Evolutionary conservation across 345 rosid genomes (phyloP).

Genomic region (Lagerstroemia speciosa): DNA sequence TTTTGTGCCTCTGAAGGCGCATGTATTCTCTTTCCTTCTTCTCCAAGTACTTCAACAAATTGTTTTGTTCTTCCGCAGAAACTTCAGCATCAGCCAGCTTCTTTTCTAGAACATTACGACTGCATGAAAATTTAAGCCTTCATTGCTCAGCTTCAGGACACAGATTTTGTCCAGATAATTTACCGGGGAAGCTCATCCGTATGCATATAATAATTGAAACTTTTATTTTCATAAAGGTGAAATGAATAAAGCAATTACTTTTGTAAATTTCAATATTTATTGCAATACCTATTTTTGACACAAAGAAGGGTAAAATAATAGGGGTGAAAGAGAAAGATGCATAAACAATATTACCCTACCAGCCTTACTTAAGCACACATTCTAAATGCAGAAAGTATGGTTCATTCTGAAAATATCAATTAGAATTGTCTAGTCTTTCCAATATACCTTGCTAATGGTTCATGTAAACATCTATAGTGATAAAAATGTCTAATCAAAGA

Average conservation of each 20-base stretch:
- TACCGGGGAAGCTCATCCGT: not conserved
- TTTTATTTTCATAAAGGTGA: not conserved
- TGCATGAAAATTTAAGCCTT: slow-evolving; percentile 29
- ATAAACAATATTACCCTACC: not conserved
- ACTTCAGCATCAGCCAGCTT: slow-evolving; percentile 98
- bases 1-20: slow-evolving; percentile 96
- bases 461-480: not conserved
- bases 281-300: not conserved
- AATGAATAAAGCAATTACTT: not conserved
- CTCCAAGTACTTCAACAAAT: slow-evolving; percentile 73
- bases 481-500: not conserved
- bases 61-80: slow-evolving; percentile 88
- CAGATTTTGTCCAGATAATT: not conserved
- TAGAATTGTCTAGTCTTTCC: not conserved
- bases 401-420: not conserved
- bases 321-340: not conserved
- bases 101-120: slow-evolving; percentile 82
- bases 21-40: slow-evolving; percentile 94
- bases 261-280: not conserved
- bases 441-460: not conserved
- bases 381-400: not conserved
- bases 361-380: not conserved
- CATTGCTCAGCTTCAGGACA: slow-evolving; percentile 1
- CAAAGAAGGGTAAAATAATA: too few relatives aligned
- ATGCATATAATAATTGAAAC: not conserved